phyloP scores from a whole-genome alignment of 257 asterid genomes.

The Nicotiana tomentosiformis region DNA sequence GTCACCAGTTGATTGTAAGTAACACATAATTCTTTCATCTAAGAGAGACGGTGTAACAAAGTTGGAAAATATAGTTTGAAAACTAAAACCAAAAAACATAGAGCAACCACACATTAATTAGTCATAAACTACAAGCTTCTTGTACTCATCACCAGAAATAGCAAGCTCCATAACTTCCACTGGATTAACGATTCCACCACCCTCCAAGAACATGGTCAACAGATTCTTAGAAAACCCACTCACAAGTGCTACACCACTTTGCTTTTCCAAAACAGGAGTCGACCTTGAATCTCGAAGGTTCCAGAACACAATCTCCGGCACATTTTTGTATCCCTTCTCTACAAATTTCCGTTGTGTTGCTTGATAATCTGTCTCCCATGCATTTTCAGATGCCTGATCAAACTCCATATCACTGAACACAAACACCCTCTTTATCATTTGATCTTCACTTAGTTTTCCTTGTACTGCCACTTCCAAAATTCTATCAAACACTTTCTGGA shows the following conservation, averaged over 20 bases:
- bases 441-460: conserved; percentile 29
- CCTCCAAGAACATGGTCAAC: conserved; percentile 47
- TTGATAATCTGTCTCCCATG: conserved; percentile 56
- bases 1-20: background rate
- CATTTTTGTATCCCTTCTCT: conserved; percentile 38
- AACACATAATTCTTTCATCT: background rate
- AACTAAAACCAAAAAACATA: background rate
- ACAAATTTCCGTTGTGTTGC: conserved; percentile 42
- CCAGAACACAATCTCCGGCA: conserved; percentile 65
- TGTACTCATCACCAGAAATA: conserved; percentile 38
- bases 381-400: conserved; percentile 28
- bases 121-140: conserved; percentile 41
- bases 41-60: background rate
- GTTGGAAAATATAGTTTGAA: background rate
- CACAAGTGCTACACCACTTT: conserved; percentile 52
- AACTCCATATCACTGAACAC: conserved; percentile 63
- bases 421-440: conserved; percentile 42
- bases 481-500: conserved; percentile 41
- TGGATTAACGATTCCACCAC: conserved; percentile 31
- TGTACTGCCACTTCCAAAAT: conserved; percentile 38
- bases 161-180: conserved; percentile 42
- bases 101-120: conserved; percentile 20
- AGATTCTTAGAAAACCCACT: conserved; percentile 56
- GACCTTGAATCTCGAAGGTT: conserved; percentile 46
- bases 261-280: conserved; percentile 40